phyloP scores from a whole-genome alignment of 257 asterid species.

The Nicotiana paniculata region DNA sequence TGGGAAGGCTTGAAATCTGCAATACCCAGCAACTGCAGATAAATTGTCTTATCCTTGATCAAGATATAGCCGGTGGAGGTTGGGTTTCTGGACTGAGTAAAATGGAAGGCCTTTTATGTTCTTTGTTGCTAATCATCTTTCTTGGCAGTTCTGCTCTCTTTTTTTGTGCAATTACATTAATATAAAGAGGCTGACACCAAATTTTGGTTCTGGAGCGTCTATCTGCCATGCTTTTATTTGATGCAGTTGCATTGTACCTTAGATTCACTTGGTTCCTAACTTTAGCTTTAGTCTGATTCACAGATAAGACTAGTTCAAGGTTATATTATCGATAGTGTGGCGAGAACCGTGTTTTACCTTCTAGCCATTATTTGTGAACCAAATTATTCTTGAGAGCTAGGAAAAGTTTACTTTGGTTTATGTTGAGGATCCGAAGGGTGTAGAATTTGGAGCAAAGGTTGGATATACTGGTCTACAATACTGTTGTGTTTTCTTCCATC shows the following conservation, averaged over 20 bases:
- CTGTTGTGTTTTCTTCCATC: not conserved
- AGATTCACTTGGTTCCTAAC: not conserved
- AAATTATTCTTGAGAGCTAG: not conserved
- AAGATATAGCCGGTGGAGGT: constrained; percentile 18
- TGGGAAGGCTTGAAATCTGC: constrained; percentile 15
- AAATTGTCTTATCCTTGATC: not conserved
- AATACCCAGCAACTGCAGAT: constrained; percentile 13
- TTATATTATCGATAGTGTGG: not conserved
- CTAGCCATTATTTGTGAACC: not conserved
- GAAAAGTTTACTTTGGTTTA: not conserved
- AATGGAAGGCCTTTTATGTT: constrained; percentile 14
- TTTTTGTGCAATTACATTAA: constrained; percentile 7
- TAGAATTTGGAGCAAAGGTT: not conserved
- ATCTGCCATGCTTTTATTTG: not conserved
- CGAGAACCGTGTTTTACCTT: not conserved
- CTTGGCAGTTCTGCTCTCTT: constrained; percentile 6
- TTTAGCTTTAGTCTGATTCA: not conserved
- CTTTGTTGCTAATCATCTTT: constrained; percentile 15
- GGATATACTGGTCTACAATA: not conserved
- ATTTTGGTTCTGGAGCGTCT: constrained; percentile 17
- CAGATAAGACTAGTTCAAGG: constrained; percentile 5
- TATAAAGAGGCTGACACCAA: constrained; percentile 17
- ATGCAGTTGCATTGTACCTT: constrained; percentile 6
- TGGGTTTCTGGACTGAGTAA: constrained; percentile 17
- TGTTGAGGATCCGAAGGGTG: not conserved